phyloP scores from a whole-genome alignment of 176 grass and related monocot genomes.

The bread wheat (Triticum aestivum) region IWGSC_CS_RefSeq_v2.1 NC_057804.1:171296143-171296642 shows the following conservation, averaged over 20 bases:
- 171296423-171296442: conserved; percentile 7
- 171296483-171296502: conserved; percentile 94
- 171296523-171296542: conserved; percentile 90
- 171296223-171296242: not conserved
- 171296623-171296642: conserved; percentile 91
- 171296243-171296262: not conserved
- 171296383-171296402: not conserved
- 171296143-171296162: not conserved
- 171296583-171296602: conserved; percentile 93
- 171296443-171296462: conserved; percentile 22
- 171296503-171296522: conserved; percentile 91
- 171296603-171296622: conserved; percentile 97
- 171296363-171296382: not conserved
- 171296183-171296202: not conserved
- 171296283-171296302: not conserved
- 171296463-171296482: conserved; percentile 73
- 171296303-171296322: not conserved
- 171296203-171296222: not conserved
- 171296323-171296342: conserved; percentile 13
- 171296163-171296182: not conserved
- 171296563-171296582: conserved; percentile 70
- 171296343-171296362: not conserved
- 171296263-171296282: not conserved
- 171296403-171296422: conserved; percentile 1
- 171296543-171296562: conserved; percentile 76